These are phyloP conservation scores for Venturia nashicola DNA, from an alignment of 2,329 filamentous ascomycete species.

Conservation along the genomic window DNA sequence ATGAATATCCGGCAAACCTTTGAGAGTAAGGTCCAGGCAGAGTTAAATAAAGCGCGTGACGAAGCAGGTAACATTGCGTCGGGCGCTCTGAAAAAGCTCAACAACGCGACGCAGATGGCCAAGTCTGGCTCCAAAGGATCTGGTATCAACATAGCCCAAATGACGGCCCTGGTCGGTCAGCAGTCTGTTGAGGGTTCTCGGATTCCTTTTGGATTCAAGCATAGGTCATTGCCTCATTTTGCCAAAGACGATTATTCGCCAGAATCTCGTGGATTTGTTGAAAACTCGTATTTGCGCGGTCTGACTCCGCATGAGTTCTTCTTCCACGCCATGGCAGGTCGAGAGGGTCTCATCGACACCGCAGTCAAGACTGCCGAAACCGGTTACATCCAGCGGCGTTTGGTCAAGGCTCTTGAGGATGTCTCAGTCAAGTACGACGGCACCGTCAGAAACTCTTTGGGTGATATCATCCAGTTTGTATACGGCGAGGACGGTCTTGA, in stretches of 20 bases:
- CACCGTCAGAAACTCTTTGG: constrained; percentile 90
- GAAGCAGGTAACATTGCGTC: constrained; percentile 88
- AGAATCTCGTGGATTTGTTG: constrained; percentile 91
- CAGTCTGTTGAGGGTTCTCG: constrained; percentile 98
- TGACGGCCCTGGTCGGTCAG: constrained; percentile 95
- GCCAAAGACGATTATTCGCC: constrained; percentile 99
- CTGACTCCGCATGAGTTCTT: constrained; percentile 95
- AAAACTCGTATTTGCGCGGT: constrained; percentile 95
- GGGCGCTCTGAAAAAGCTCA: constrained; percentile 84
- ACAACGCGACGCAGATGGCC: constrained; percentile 96
- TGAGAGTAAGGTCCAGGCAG: constrained; percentile 90
- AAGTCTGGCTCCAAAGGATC: constrained; percentile 96
- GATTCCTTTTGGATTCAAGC: constrained; percentile 98
- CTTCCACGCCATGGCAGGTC: constrained; percentile 99
- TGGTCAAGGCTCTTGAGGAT: constrained; percentile 96
- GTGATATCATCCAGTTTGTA: constrained; percentile 92
- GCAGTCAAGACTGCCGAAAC: constrained; percentile 99
- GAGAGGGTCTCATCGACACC: constrained; percentile 98
- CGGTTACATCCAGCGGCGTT: constrained; percentile 94
- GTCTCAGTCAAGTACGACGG: constrained; percentile 96
- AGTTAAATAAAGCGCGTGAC: constrained; percentile 90
- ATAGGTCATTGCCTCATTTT: constrained; percentile 91
- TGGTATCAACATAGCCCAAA: constrained; percentile 98
- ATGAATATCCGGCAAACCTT: constrained; percentile 99
- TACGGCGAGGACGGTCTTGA: constrained; percentile 97